These are phyloP conservation scores for Lactifluus pinguis DNA, from an alignment of 768 basidiomycete species.

Conservation along the genomic window DNA sequence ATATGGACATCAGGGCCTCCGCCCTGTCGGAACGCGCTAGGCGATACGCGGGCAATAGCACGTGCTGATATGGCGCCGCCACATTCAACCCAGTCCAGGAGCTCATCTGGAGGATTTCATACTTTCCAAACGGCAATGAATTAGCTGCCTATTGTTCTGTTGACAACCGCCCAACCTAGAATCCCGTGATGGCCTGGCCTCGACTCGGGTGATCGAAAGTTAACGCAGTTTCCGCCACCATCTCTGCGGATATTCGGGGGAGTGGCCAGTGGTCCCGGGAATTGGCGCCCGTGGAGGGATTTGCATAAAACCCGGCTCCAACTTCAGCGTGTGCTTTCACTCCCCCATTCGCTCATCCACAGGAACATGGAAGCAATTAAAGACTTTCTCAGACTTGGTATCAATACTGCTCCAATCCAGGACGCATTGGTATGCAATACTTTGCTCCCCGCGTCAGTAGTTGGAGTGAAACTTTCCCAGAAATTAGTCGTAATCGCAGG, in stretches of 20 bases:
- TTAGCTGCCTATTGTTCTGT: constrained; percentile 9
- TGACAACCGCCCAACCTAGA: background rate
- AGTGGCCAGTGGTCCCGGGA: background rate
- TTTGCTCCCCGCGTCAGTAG: background rate
- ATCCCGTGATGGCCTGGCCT: constrained; percentile 9
- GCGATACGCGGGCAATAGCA: background rate
- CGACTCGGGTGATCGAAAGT: constrained; percentile 1
- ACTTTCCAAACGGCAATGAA: background rate
- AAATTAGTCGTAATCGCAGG: constrained; percentile 89
- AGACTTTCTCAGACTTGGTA: constrained; percentile 50
- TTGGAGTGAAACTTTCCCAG: constrained; percentile 29
- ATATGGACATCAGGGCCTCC: no score
- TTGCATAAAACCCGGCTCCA: constrained; percentile 6
- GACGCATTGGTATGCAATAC: constrained; percentile 57
- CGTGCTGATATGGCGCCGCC: constrained; percentile 5
- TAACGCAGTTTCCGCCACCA: background rate
- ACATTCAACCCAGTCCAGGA: background rate
- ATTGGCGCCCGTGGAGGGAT: no score
- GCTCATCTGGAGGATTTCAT: background rate
- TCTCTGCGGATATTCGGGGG: background rate
- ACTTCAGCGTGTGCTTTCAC: background rate
- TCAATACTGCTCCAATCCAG: constrained; percentile 61
- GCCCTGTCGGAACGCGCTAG: background rate
- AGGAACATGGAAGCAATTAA: constrained; percentile 58
- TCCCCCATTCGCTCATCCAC: background rate